phyloP scores from a whole-genome alignment of 2,329 filamentous ascomycete genomes.

The Pleurostoma richardsiae region DNA sequence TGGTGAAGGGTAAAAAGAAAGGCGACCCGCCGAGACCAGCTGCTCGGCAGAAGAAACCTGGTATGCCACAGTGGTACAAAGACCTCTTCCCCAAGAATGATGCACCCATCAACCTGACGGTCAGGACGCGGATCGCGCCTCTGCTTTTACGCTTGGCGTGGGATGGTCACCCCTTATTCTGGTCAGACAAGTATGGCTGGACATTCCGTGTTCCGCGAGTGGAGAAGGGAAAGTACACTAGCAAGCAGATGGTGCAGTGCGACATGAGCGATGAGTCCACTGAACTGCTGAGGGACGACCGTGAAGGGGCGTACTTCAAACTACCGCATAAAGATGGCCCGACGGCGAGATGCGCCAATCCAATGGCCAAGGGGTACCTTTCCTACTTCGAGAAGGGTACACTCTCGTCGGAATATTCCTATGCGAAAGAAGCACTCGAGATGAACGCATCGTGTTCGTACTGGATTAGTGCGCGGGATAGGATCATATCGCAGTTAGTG shows the following conservation, averaged over 20 bases:
- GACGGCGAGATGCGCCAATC: slow-evolving; percentile 74
- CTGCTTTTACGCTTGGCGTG: slow-evolving; percentile 78
- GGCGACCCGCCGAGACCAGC: slow-evolving; percentile 71
- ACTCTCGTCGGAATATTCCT: slow-evolving; percentile 79
- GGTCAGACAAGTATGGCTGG: slow-evolving; percentile 93
- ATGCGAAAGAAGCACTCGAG: slow-evolving; percentile 90
- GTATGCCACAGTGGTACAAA: slow-evolving; percentile 95
- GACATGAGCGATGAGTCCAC: slow-evolving; percentile 74
- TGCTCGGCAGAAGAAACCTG: slow-evolving; percentile 84
- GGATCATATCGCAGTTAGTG: slow-evolving; percentile 93
- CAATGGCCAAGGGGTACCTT: slow-evolving; percentile 87
- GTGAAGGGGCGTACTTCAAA: slow-evolving; percentile 72
- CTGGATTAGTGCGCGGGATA: slow-evolving; percentile 93
- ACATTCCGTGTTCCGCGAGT: slow-evolving; percentile 71
- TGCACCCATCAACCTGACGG: slow-evolving; percentile 69
- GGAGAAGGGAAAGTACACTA: slow-evolving; percentile 60
- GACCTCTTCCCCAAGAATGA: slow-evolving; percentile 71
- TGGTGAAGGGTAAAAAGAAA: slow-evolving; percentile 90
- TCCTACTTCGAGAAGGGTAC: slow-evolving; percentile 86
- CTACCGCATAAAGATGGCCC: slow-evolving; percentile 95
- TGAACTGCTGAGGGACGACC: slow-evolving; percentile 60
- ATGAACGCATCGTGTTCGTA: slow-evolving; percentile 99
- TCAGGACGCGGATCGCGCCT: slow-evolving; percentile 83
- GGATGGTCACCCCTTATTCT: slow-evolving; percentile 85
- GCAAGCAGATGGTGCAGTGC: slow-evolving; percentile 68